Percentiles rank a stretch among this genome's conserved stretches.
Evolutionary conservation across 805 yeast species (phyloP).

Genomic region (Saturnispora serradocipensis): DNA sequence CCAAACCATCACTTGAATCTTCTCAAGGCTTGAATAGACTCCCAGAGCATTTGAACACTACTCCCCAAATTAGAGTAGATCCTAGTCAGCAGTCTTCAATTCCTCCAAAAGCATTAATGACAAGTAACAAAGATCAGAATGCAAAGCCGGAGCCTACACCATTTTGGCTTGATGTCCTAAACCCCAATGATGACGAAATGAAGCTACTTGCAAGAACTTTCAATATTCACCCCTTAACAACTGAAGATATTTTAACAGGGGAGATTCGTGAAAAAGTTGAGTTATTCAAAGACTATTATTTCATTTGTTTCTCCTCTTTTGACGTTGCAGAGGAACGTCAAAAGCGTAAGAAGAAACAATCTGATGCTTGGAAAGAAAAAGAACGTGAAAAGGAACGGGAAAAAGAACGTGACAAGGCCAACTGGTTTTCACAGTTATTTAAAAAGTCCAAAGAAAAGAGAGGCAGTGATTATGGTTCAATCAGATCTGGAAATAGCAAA

Average conservation of each 20-base stretch:
- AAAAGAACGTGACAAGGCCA: conserved; percentile 11
- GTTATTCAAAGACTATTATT: conserved; percentile 79
- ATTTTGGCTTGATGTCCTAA: conserved; percentile 88
- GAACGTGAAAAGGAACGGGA: conserved; percentile 15
- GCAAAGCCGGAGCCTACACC: conserved; percentile 30
- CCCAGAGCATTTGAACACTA: neutral
- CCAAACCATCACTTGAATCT: neutral
- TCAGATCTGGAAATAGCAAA: neutral
- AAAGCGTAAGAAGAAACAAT: conserved; percentile 24
- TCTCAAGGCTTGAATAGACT: neutral
- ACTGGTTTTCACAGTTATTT: conserved; percentile 9
- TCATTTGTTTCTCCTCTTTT: conserved; percentile 81
- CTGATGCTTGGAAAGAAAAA: conserved; percentile 15
- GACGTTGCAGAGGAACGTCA: conserved; percentile 71
- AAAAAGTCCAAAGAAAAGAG: neutral
- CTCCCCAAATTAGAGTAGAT: neutral
- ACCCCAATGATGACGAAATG: conserved; percentile 97
- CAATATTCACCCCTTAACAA: conserved; percentile 92
- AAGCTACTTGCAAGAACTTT: conserved; percentile 82
- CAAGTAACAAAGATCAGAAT: neutral
- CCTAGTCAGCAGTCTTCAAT: neutral
- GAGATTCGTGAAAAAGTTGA: conserved; percentile 96
- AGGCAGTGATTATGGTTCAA: neutral
- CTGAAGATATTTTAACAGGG: conserved; percentile 88
- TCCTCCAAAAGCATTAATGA: neutral